phyloP scores from a whole-genome alignment of 2,329 filamentous ascomycete species.

The Rhytidhysteron rufulum region DNA sequence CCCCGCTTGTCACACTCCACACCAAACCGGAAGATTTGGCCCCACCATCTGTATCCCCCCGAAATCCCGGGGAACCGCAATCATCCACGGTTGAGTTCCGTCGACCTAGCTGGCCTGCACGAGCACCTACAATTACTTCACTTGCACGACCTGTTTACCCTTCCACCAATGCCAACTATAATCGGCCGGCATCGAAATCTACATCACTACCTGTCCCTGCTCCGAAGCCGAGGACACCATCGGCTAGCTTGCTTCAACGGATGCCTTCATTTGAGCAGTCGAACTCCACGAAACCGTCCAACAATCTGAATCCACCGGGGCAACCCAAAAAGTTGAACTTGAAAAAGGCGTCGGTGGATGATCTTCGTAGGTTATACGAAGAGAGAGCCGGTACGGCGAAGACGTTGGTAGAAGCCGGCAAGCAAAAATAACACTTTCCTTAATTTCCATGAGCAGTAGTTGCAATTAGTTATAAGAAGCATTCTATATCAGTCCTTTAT shows the following conservation, averaged over 20 bases:
- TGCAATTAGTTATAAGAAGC: no score
- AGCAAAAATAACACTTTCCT: slow-evolving; percentile 10
- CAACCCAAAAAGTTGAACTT: slow-evolving; percentile 37
- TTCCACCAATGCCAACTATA: slow-evolving; percentile 16
- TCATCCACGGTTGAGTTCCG: slow-evolving; percentile 16
- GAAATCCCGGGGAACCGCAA: slow-evolving; percentile 3
- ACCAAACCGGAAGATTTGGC: slow-evolving; percentile 9
- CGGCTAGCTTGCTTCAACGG: slow-evolving; percentile 41
- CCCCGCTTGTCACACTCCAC: slow-evolving; percentile 6
- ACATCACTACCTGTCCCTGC: slow-evolving; percentile 26
- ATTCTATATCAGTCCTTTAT: no score
- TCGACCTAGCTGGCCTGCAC: slow-evolving; percentile 28
- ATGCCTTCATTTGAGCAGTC: slow-evolving; percentile 44
- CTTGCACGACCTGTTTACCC: slow-evolving; percentile 35
- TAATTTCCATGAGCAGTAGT: no score
- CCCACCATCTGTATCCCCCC: slow-evolving; percentile 6
- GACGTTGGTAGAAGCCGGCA: slow-evolving; percentile 22
- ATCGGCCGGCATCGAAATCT: slow-evolving; percentile 24
- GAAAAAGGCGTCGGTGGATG: slow-evolving; percentile 45
- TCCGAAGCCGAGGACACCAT: slow-evolving; percentile 32
- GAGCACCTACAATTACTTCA: slow-evolving; percentile 30
- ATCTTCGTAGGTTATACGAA: slow-evolving; percentile 46
- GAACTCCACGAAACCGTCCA: slow-evolving; percentile 8
- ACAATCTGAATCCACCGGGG: slow-evolving; percentile 11
- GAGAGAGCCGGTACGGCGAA: slow-evolving; percentile 42